Conservation (phyloP, 495 filamentous ascomycete species). For the Penicillium soppii region DNA sequence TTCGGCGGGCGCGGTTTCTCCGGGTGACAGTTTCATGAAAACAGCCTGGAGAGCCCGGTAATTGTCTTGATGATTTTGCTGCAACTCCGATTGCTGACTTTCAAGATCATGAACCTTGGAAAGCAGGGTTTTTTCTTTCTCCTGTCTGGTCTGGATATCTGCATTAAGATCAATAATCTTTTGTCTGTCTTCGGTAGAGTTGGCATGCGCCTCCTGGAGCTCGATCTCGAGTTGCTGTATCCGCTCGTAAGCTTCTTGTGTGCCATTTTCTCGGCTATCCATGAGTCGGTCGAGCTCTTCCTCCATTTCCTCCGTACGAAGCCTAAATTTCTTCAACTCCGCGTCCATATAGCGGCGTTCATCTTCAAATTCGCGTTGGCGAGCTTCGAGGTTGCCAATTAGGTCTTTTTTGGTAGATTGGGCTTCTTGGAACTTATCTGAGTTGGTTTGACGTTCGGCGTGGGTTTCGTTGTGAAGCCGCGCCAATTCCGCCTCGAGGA, state of each 20-base stretch:
- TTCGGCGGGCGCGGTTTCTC: constrained; percentile 55
- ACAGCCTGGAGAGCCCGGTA: constrained; percentile 58
- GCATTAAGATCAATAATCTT: constrained; percentile 43
- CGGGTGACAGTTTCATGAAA: constrained; percentile 60
- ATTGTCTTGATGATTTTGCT: constrained; percentile 52
- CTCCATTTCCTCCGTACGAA: constrained; percentile 80
- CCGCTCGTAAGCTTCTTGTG: constrained; percentile 62
- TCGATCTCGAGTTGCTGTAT: constrained; percentile 69
- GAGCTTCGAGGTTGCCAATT: constrained; percentile 88
- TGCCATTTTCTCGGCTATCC: constrained; percentile 80
- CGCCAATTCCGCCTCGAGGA: constrained; percentile 76
- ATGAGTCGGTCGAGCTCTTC: constrained; percentile 84
- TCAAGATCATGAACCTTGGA: constrained; percentile 51
- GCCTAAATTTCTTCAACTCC: constrained; percentile 72
- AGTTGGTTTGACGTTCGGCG: constrained; percentile 63
- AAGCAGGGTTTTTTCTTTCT: constrained; percentile 47
- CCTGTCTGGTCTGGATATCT: constrained; percentile 51
- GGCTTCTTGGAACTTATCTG: constrained; percentile 71
- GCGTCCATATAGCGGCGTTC: constrained; percentile 78
- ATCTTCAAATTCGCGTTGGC: constrained; percentile 81
- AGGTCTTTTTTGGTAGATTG: constrained; percentile 93
- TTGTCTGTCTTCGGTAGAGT: constrained; percentile 55
- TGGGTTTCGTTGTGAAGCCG: constrained; percentile 62
- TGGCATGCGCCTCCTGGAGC: constrained; percentile 58
- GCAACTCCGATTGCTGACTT: constrained; percentile 38